Conservation (phyloP, 805 yeast species). For the Wickerhamomyces rabaulensis region DNA sequence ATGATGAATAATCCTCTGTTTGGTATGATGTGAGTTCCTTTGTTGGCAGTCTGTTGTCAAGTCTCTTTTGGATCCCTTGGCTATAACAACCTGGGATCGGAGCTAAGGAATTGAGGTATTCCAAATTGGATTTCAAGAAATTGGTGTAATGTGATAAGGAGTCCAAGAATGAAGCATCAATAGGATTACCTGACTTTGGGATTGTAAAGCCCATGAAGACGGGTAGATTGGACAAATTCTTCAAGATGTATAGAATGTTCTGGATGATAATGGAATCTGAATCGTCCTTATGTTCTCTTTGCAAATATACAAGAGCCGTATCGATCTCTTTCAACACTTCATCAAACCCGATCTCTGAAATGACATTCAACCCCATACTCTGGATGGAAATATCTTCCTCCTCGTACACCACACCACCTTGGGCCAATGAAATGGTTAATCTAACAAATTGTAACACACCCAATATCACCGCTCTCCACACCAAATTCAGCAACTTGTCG, state of each 20-base stretch:
- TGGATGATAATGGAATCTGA: slow-evolving; percentile 18
- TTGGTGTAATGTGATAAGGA: slow-evolving; percentile 5
- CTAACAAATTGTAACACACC: slow-evolving; percentile 54
- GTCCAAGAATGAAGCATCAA: slow-evolving; percentile 15
- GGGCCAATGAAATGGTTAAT: slow-evolving; percentile 39
- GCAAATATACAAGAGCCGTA: slow-evolving; percentile 29
- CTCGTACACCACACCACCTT: slow-evolving; percentile 57
- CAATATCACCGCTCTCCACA: slow-evolving; percentile 44
- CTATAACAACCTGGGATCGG: slow-evolving; percentile 37
- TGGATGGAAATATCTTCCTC: slow-evolving; percentile 73
- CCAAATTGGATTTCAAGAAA: slow-evolving; percentile 10
- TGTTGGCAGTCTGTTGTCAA: slow-evolving; percentile 45
- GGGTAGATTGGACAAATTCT: slow-evolving; percentile 18
- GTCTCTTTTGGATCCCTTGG: slow-evolving; percentile 40
- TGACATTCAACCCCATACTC: slow-evolving; percentile 48
- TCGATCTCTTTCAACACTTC: slow-evolving; percentile 26
- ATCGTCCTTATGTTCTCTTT: slow-evolving; percentile 12
- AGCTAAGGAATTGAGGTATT: slow-evolving; percentile 19
- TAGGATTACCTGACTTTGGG: slow-evolving; percentile 6
- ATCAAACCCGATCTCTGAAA: slow-evolving; percentile 21
- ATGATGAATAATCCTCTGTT: slow-evolving; percentile 24
- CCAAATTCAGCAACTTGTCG: slow-evolving; percentile 26
- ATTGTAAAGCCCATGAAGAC: slow-evolving; percentile 11
- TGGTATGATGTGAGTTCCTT: slow-evolving; percentile 27
- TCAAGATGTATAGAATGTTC: slow-evolving; percentile 14